Percentiles rank a stretch among this genome's conserved stretches.
phyloP scores from a whole-genome alignment of 306 rosid species.

The Ammopiptanthus mongolicus region DNA sequence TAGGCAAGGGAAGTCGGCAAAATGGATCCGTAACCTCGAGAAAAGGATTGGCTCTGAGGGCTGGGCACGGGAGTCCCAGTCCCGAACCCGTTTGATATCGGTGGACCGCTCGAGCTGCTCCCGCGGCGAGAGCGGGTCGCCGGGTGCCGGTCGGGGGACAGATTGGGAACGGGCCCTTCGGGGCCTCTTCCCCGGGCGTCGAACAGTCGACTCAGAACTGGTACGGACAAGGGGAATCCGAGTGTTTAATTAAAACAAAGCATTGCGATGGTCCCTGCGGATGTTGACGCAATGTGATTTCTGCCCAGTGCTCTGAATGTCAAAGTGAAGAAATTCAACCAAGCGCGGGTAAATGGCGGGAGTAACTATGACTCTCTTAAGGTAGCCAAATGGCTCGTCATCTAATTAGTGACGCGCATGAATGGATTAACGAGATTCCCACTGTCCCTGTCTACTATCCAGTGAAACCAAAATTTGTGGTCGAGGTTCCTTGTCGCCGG shows the following conservation, averaged over 20 bases:
- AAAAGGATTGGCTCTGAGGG: neutral
- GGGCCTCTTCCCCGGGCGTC: too few species aligned
- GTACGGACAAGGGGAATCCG: too few species aligned
- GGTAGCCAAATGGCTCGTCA: neutral
- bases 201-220: too few species aligned
- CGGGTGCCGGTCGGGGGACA: neutral
- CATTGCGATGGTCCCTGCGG: too few species aligned
- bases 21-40: neutral
- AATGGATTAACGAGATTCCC: constrained; percentile 46
- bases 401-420: constrained; percentile 48
- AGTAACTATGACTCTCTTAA: neutral
- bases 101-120: neutral
- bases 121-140: neutral
- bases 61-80: neutral
- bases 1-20: neutral
- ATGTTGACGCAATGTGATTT: too few species aligned
- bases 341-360: neutral
- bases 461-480: constrained; percentile 10
- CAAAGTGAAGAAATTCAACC: neutral
- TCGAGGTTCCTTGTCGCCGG: too few species aligned
- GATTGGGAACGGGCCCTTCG: neutral
- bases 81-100: neutral
- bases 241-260: too few species aligned
- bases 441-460: constrained; percentile 7
- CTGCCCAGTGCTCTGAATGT: too few species aligned